Base-by-base conservation (phyloP, 768 basidiomycete genomes). In the Pleurotus pulmonarius region DNA sequence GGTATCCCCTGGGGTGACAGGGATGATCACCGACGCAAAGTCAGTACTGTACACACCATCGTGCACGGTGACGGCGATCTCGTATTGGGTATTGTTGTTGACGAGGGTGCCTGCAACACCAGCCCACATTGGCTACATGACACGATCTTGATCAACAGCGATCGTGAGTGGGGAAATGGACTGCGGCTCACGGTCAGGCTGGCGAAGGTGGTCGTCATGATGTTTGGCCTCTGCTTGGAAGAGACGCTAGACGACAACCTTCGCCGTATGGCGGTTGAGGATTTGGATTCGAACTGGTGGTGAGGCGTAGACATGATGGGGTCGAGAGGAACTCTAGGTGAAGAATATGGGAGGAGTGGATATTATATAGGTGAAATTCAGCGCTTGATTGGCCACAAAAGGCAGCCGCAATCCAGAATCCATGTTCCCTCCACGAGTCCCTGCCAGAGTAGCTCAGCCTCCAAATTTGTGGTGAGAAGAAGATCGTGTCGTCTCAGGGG, bases 21-120 rank as follows among this genome's bases (percentile, higher is more conserved):
- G 70, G 59, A 92, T 67, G 47, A 73, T 62, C 59, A 74, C 61
- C 18, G 89, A 88, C 16, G 85, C 71, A 63, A 84, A 92, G 68
- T 92, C 90, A 59, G 89, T 89, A 71, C 78, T 85, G 69, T 93
- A 93, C 66, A 92, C 88, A 13, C 87, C 90, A 68, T 93, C 91
- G 65, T 92, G 90, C 47, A 92, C 77, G 56, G 89, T 88, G 65
- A 92, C 76, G 40, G 89, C 86, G 65, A 93, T 72, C 70, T 92
- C 88, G 57, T 80, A 84, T 56, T 79, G 72, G 49, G 78, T 80
- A 56, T 79, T 81, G 65, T 83, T 82, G 65, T 84, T 78, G 65
- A 85, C 67, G 47, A 83, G 67, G 20, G 72, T 73, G 40, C 88
- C 88, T 3, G 89, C 86, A 49, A 92, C 77, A 63, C 88, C 91